Conservation (phyloP, 805 yeast species). For the Candida peoriensis region DNA sequence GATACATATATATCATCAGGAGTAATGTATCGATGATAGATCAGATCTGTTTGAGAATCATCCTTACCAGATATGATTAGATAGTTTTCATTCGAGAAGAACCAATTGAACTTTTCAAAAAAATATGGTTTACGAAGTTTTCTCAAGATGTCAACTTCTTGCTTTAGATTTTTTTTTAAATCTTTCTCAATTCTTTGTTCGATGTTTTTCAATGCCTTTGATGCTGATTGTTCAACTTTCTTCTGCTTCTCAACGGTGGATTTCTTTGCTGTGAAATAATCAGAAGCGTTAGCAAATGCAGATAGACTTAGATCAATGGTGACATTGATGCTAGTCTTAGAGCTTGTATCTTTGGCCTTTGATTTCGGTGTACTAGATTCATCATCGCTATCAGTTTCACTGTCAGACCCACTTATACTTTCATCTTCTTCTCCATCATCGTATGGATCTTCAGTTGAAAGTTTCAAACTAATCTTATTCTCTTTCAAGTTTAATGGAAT, state of each 20-base stretch:
- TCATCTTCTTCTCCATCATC: conserved; percentile 27
- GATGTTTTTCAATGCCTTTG: conserved; percentile 75
- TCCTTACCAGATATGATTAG: conserved; percentile 86
- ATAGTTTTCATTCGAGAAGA: conserved; percentile 84
- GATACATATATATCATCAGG: conserved; percentile 68
- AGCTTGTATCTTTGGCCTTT: conserved; percentile 9
- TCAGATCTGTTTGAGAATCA: conserved; percentile 68
- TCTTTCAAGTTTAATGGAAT: conserved; percentile 67
- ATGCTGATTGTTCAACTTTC: conserved; percentile 74
- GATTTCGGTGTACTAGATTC: conserved; percentile 5
- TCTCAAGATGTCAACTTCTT: conserved; percentile 47
- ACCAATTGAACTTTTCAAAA: conserved; percentile 96
- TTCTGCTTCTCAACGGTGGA: conserved; percentile 71
- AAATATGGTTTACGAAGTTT: conserved; percentile 71
- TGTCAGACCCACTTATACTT: conserved; percentile 28
- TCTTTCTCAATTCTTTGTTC: conserved; percentile 73
- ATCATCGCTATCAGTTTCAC: conserved; percentile 23
- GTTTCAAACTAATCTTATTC: conserved; percentile 54
- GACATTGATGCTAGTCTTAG: conserved; percentile 37
- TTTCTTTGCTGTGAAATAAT: conserved; percentile 74
- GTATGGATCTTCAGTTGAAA: conserved; percentile 43
- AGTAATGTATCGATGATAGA: conserved; percentile 72
- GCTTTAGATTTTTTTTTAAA: conserved; percentile 55
- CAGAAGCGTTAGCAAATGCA: conserved; percentile 85
- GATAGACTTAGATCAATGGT: conserved; percentile 65